These are phyloP conservation scores for Galium porrigens DNA, from an alignment of 305 asterid species.

Conservation along the genomic window DNA sequence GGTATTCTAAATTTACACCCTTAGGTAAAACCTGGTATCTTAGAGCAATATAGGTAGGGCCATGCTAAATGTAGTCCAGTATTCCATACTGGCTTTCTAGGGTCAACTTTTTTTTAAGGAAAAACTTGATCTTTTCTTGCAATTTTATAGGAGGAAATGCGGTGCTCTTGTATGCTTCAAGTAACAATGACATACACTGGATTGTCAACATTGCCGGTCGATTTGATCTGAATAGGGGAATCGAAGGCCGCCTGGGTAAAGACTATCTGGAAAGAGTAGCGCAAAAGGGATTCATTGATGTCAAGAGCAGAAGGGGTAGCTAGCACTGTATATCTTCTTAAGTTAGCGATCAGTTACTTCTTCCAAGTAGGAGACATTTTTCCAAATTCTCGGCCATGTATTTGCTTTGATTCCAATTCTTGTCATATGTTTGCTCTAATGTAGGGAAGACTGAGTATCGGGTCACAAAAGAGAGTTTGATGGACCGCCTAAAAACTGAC, in stretches of 20 bases:
- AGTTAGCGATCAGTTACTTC: background rate
- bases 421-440: constrained; percentile 7
- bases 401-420: background rate
- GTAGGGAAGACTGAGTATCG: constrained; percentile 56
- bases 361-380: background rate
- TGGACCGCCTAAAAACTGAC: constrained; percentile 65
- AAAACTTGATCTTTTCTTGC: constrained; percentile 12
- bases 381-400: background rate
- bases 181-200: constrained; percentile 30
- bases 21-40: background rate
- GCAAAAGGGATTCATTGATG: constrained; percentile 54
- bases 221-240: constrained; percentile 56
- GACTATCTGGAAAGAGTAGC: constrained; percentile 43
- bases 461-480: constrained; percentile 56
- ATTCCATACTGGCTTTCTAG: background rate
- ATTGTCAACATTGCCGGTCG: constrained; percentile 74
- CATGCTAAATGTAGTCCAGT: too few relatives aligned
- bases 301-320: constrained; percentile 51
- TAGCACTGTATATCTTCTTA: constrained; percentile 5
- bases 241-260: constrained; percentile 77
- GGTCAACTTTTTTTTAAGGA: constrained; percentile 6
- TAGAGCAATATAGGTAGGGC: background rate
- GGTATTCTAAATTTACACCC: constrained; percentile 24
- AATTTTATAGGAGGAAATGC: constrained; percentile 67
- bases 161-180: constrained; percentile 69